Base-by-base conservation (phyloP, 2,329 filamentous ascomycete species). In the Endocalyx cinctus region DNA sequence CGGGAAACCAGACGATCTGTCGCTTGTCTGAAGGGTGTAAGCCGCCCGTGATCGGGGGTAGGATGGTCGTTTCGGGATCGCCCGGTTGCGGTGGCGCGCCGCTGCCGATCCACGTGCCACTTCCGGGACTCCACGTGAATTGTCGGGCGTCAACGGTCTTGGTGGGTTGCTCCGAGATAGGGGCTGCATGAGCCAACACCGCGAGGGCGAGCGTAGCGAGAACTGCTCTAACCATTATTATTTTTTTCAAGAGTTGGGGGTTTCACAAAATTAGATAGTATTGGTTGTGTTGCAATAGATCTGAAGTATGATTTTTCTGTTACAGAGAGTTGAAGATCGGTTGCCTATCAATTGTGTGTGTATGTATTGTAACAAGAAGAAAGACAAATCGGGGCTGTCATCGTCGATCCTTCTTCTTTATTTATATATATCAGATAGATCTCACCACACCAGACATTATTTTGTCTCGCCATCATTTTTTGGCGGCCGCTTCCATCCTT, bases 161-260 rank as follows among this genome's bases (percentile, higher is more conserved):
- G 14, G 50, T 47, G 35, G 47, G 35, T n/a, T n/a, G n/a, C 31
- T 47, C 49, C 27, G 37, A 34, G 29, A 54, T 45, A 19, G 54
- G 54, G 30, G 52, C 50, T 13, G 46, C 50, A 20, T 34, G 43
- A 27, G 38, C 39, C 27, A 54, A 32, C 16, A 48, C 52, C 51
- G 37, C 51, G 30, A 56, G 47, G 48, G 50, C 51, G 12, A 54
- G 37, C 33, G 47, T 45, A 31, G 38, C 31, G 20, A 52, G 25
- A 35, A 41, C 37, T 35, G 39, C 41, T 39, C 46, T 36, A 22
- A 47, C 37, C 51, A 54, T 57, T 43, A 29, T 40, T 23, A 8
- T 8, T 23, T n/a, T 8, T n/a, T 23, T n/a, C n/a, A 8, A 8
- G 20, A 12, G n/a, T n/a, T n/a, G 17, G n/a, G 4, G 25, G 10